Evolutionary conservation across 2,329 filamentous ascomycete species (phyloP), one percentile per base, ranked within the genome.

Genomic region (Fusarium tanahbumbuense): DNA sequence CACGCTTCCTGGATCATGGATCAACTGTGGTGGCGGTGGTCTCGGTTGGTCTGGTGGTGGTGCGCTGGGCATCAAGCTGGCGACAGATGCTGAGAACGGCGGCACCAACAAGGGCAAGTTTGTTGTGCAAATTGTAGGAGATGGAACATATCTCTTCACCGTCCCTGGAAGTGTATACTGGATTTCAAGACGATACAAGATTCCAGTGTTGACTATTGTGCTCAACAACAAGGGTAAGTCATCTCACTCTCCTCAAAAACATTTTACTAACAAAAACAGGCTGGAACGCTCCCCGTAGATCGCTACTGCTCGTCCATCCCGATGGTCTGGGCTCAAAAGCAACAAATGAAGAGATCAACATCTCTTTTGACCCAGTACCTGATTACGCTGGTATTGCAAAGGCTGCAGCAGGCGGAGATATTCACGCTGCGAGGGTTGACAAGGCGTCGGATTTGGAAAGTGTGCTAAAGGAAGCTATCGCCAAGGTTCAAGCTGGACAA

Each of bases 1-100:
- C 4, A 89, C 85, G 0, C 75, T 88, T 0, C 92, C 92, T 0
- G 91, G 92, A 0, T 89, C 88, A 1, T 94, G 91, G 91, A 88
- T 95, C 74, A 94, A 94, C 77, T 94, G 92, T 76, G 92, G 92
- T 2, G 92, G 91, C 1, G 92, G 92, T 16, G 93, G 93, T 4
- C 87, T 95, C 0, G 92, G 92, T 3, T 95, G 92, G 92, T 92
- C 89, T 13, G 92, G 92, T 16, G 92, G 93, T 16, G 92, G 83
- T 55, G 90, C 91, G 0, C 78, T 95, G 5, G 93, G 92, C 4
- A 90, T 94, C 75, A 94, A 94, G 77, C 85, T 95, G 10, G 93
- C 91, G 0, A 88, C 77, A 1, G 79, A 81, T 28, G 72, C 70
- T 7, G 79, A 80, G 68, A 80, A 81, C 53, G 81, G 73, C 16